Evolutionary conservation across 352 stramenopile genomes (phyloP).

Genomic region (Phytophthora sansomeana): DNA sequence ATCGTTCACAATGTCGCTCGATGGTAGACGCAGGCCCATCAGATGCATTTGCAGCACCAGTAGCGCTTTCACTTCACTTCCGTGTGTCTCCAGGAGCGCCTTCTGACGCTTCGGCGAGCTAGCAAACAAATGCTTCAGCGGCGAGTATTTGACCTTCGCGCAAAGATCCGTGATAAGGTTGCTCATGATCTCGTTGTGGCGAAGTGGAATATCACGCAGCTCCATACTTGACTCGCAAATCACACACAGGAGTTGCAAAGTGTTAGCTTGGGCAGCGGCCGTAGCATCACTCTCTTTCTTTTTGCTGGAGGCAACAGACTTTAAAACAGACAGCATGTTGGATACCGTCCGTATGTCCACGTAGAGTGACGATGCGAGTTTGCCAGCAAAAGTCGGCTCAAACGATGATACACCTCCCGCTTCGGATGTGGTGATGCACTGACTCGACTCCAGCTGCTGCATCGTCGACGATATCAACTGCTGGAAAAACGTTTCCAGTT

Average conservation of each 20-base stretch:
- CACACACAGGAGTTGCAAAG: constrained; percentile 51
- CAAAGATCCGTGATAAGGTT: constrained; percentile 63
- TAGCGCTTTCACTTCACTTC: constrained; percentile 86
- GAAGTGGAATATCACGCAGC: constrained; percentile 95
- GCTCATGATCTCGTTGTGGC: constrained; percentile 98
- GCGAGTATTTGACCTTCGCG: constrained; percentile 65
- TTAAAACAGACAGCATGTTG: constrained; percentile 64
- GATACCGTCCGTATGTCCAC: constrained; percentile 92
- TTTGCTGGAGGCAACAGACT: constrained; percentile 14
- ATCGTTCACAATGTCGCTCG: constrained; percentile 99
- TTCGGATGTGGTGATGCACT: constrained; percentile 75
- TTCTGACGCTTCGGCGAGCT: constrained; percentile 58
- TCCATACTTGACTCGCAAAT: constrained; percentile 88
- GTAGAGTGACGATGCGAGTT: constrained; percentile 97
- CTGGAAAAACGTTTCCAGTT: constrained; percentile 80
- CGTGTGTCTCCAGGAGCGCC: constrained; percentile 73
- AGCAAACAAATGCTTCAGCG: constrained; percentile 61
- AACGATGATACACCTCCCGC: constrained; percentile 48
- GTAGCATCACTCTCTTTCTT: constrained; percentile 10
- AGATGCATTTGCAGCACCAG: constrained; percentile 97
- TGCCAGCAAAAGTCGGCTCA: constrained; percentile 88
- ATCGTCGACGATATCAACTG: constrained; percentile 80
- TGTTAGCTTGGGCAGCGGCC: constrained; percentile 14
- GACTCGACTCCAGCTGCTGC: constrained; percentile 81
- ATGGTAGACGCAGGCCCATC: constrained; percentile 92